Base-by-base conservation (phyloP, 2,329 filamentous ascomycete genomes). In the Gaeumannomyces sp. region DNA sequence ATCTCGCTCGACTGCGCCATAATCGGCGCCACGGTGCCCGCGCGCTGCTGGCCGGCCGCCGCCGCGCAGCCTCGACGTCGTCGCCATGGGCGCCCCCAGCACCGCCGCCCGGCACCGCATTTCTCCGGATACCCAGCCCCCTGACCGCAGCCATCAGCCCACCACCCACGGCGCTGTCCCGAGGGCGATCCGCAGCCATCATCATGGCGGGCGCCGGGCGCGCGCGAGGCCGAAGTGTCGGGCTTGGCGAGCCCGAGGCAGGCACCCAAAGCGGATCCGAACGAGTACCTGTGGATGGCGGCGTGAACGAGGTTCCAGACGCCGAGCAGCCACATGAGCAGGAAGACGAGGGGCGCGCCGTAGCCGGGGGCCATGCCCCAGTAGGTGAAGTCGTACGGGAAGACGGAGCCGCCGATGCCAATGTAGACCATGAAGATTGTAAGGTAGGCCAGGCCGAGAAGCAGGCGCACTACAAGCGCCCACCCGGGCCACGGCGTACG, bases 281-380 rank as follows among this genome's bases (percentile, higher is more conserved):
- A 56, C n/a, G 31, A 8, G 57, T 65, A 33, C 27, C 64, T 61
- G 64, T 66, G 64, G 58, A 66, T 28, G 19, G 64, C 65, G 19
- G 61, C 59, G 38, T 63, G 63, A 8, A 66, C 57, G 58, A 66
- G 53, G 61, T 66, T 66, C 65, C 65, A 66, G 3, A 64, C 62
- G 33, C 74, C 72, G 62, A 75, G 70, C 29, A 73, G 67, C 71
- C 76, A 78, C 27, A 79, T 69, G 62, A 79, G 73, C 61, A 73
- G 67, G 65, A 78, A 73, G 10, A 77, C 72, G 60, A 77, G 66
- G 11, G 71, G 71, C 11, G 73, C 72, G 3, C 75, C 70, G 53
- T 70, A 71, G 27, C 67, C 66, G 7, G 70, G 66, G 57, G 67
- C 33, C 62, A 79, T 67, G 25, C 71, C 73, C 76, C 76, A 79